Evolutionary conservation across 2,329 filamentous ascomycete genomes (phyloP).

Genomic region (Colletotrichum camelliae): DNA sequence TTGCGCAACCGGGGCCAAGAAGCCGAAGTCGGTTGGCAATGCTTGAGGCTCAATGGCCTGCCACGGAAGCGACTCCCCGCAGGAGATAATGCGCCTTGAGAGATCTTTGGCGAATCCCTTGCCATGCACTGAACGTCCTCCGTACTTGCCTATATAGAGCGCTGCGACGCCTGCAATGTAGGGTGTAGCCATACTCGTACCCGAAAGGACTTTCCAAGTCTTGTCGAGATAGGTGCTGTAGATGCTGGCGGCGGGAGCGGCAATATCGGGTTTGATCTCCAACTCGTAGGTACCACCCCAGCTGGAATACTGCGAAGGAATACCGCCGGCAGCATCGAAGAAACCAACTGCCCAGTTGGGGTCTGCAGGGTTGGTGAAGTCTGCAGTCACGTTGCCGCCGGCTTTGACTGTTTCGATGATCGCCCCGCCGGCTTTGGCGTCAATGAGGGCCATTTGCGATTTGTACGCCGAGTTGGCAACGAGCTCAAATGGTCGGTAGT

Average conservation of each 20-base stretch:
- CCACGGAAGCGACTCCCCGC: slow-evolving; percentile 35
- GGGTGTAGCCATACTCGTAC: slow-evolving; percentile 55
- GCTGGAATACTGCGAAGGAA: slow-evolving; percentile 42
- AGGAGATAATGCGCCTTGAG: slow-evolving; percentile 36
- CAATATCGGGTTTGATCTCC: slow-evolving; percentile 47
- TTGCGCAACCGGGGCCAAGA: slow-evolving; percentile 38
- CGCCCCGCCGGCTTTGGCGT: slow-evolving; percentile 26
- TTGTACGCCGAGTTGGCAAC: slow-evolving; percentile 3
- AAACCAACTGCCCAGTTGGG: slow-evolving; percentile 22
- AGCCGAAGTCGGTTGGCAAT: slow-evolving; percentile 23
- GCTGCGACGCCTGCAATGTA: slow-evolving; percentile 49
- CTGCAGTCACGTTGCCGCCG: slow-evolving; percentile 12
- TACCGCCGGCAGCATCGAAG: slow-evolving; percentile 33
- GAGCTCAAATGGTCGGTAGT: slow-evolving; percentile 5
- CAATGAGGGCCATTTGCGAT: slow-evolving; percentile 27
- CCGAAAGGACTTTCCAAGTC: slow-evolving; percentile 43
- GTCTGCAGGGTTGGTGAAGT: slow-evolving; percentile 8
- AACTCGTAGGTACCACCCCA: slow-evolving; percentile 51
- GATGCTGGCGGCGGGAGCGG: slow-evolving; percentile 48
- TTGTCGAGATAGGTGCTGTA: slow-evolving; percentile 47
- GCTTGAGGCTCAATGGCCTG: slow-evolving; percentile 24
- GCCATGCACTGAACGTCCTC: slow-evolving; percentile 36
- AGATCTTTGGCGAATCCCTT: slow-evolving; percentile 33
- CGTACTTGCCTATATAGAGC: slow-evolving; percentile 39
- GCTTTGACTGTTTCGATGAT: slow-evolving; percentile 30